phyloP scores from a whole-genome alignment of 106 monocot species.

The Alisma plantagoaquatica region DNA sequence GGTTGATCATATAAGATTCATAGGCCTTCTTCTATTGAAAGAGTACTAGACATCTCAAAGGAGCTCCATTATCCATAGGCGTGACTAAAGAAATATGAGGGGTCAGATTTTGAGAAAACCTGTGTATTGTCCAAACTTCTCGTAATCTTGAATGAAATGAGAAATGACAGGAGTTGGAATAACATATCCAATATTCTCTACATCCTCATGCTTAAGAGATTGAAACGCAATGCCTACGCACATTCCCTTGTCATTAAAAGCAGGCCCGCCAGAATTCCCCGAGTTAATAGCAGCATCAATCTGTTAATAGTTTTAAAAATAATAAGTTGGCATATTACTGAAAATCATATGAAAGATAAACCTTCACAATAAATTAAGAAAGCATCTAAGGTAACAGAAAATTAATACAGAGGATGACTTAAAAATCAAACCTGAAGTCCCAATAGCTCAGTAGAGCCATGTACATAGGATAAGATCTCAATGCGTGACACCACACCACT shows the following conservation, averaged over 20 bases:
- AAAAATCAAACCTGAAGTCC: slow-evolving; percentile 95
- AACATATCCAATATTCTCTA: slow-evolving; percentile 97
- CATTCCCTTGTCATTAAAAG: slow-evolving; percentile 94
- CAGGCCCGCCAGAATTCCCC: slow-evolving; percentile 99
- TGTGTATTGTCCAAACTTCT: slow-evolving; percentile 90
- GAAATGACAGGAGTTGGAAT: slow-evolving; percentile 94
- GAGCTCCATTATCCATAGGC: slow-evolving; percentile 7
- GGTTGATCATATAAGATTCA: too few species aligned
- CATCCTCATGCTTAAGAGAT: slow-evolving; percentile 96
- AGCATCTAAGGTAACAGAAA: not conserved
- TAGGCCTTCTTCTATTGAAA: too few species aligned
- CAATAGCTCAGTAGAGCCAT: slow-evolving; percentile 97
- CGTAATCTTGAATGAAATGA: slow-evolving; percentile 96
- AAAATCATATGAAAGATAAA: not conserved
- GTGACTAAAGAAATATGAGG: not conserved
- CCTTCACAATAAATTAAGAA: not conserved
- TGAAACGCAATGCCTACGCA: slow-evolving; percentile 99
- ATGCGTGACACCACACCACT: slow-evolving; percentile 99
- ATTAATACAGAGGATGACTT: too few species aligned
- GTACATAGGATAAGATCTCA: slow-evolving; percentile 97
- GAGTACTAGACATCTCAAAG: too few species aligned
- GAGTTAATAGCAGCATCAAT: slow-evolving; percentile 99
- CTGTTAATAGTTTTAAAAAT: slow-evolving; percentile 18
- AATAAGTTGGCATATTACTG: not conserved
- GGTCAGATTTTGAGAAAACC: slow-evolving; percentile 19